phyloP scores from a whole-genome alignment of 139 green algal genomes.

The Chlamydomonas sp. region DNA sequence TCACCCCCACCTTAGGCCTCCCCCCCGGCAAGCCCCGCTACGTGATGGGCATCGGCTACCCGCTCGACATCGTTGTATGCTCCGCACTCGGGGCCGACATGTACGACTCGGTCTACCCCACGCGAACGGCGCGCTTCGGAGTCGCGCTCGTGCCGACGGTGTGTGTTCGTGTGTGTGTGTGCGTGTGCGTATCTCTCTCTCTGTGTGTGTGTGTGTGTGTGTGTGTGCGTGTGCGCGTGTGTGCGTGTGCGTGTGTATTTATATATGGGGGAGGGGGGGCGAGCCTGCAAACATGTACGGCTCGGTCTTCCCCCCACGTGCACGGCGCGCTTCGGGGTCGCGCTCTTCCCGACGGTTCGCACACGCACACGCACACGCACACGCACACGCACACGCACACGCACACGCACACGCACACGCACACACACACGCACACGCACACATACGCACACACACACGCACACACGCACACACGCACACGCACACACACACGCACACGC shows the following conservation, averaged over 20 bases:
- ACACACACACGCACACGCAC: too few species aligned
- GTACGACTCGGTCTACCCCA: constrained; percentile 95
- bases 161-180: too few species aligned
- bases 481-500: too few species aligned
- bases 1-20: constrained; percentile 7
- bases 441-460: too few species aligned
- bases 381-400: too few species aligned
- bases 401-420: too few species aligned
- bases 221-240: not conserved
- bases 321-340: constrained; percentile 91
- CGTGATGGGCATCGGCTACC: constrained; percentile 78
- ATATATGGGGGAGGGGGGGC: too few species aligned
- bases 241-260: too few species aligned
- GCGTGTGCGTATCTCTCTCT: too few species aligned
- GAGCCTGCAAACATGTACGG: constrained; percentile 98
- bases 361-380: too few species aligned
- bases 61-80: constrained; percentile 92
- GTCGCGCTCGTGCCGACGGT: constrained; percentile 84
- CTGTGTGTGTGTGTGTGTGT: constrained; percentile 3
- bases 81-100: constrained; percentile 88
- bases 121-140: constrained; percentile 90
- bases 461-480: too few species aligned
- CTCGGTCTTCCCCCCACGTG: constrained; percentile 90
- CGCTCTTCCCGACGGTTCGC: constrained; percentile 80
- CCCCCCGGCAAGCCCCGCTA: constrained; percentile 82